These are phyloP conservation scores for Leptodontidium sp. DNA, from an alignment of 2,329 filamentous ascomycete species.

Conservation along the genomic window DNA sequence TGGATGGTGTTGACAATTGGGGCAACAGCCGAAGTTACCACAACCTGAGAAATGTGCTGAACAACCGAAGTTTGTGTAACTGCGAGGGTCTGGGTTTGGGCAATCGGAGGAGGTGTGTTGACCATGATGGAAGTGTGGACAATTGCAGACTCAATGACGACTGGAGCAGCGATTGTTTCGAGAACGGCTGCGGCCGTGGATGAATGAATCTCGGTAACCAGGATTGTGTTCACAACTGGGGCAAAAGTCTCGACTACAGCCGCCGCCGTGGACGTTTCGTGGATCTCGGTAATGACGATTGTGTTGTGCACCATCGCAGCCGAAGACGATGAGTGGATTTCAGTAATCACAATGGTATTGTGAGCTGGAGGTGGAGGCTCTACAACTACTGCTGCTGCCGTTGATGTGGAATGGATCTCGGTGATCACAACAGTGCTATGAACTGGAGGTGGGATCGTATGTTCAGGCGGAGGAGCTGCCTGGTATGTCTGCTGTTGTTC, in stretches of 20 bases:
- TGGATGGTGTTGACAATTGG: slow-evolving; percentile 11
- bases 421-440: neutral
- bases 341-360: slow-evolving; percentile 11
- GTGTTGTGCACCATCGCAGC: neutral
- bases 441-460: neutral
- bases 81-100: slow-evolving; percentile 1
- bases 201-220: slow-evolving; percentile 10
- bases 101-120: slow-evolving; percentile 16
- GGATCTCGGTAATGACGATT: slow-evolving; percentile 13
- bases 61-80: slow-evolving; percentile 10
- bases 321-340: slow-evolving; percentile 12
- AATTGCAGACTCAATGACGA: slow-evolving; percentile 8
- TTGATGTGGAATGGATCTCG: slow-evolving; percentile 4
- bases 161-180: slow-evolving; percentile 4
- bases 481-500: neutral
- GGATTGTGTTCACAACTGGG: slow-evolving; percentile 9
- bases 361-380: slow-evolving; percentile 12
- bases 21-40: slow-evolving; percentile 3
- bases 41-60: slow-evolving; percentile 13
- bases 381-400: slow-evolving; percentile 5
- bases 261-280: slow-evolving; percentile 8
- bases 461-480: neutral
- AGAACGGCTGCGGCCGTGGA: neutral
- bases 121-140: slow-evolving; percentile 17
- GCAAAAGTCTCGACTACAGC: slow-evolving; percentile 15